Evolutionary conservation across 2,329 filamentous ascomycete genomes (phyloP).

Genomic region (Epichloe festucae): DNA sequence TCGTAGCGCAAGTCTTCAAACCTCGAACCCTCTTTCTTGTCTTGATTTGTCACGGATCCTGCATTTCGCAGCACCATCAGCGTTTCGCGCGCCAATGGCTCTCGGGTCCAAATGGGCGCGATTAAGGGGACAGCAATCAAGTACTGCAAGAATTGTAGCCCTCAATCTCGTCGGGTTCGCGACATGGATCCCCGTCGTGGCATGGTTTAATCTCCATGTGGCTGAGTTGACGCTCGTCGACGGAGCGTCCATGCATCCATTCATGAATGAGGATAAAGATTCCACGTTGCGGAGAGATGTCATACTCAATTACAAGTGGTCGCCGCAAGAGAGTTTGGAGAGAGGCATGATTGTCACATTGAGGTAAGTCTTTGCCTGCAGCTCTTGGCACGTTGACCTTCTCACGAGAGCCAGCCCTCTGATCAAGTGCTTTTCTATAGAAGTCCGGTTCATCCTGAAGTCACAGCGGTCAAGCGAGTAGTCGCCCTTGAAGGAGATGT

Average conservation of each 20-base stretch:
- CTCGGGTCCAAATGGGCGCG: constrained; percentile 21
- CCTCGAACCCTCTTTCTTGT: no score
- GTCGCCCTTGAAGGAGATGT: constrained; percentile 70
- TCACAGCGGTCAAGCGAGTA: constrained; percentile 67
- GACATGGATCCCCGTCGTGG: constrained; percentile 48
- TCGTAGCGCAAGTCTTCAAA: no score
- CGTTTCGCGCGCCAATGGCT: not conserved
- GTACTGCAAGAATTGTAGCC: constrained; percentile 22
- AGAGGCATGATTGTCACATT: constrained; percentile 67
- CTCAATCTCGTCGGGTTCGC: constrained; percentile 38
- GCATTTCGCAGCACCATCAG: not conserved
- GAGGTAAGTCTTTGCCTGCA: constrained; percentile 27
- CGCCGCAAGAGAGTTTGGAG: constrained; percentile 42
- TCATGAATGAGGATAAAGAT: constrained; percentile 54
- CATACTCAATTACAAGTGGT: constrained; percentile 47
- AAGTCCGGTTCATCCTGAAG: constrained; percentile 57
- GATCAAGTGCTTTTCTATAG: constrained; percentile 25
- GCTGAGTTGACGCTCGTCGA: constrained; percentile 44
- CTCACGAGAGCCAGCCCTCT: not conserved
- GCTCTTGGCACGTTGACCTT: not conserved
- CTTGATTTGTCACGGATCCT: not conserved
- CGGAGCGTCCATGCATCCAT: constrained; percentile 64
- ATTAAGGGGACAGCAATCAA: constrained; percentile 12
- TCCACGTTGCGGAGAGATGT: constrained; percentile 39
- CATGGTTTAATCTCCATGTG: constrained; percentile 49